Evolutionary conservation across 2,329 filamentous ascomycete species (phyloP).

Genomic region (Leptographium lundbergii): DNA sequence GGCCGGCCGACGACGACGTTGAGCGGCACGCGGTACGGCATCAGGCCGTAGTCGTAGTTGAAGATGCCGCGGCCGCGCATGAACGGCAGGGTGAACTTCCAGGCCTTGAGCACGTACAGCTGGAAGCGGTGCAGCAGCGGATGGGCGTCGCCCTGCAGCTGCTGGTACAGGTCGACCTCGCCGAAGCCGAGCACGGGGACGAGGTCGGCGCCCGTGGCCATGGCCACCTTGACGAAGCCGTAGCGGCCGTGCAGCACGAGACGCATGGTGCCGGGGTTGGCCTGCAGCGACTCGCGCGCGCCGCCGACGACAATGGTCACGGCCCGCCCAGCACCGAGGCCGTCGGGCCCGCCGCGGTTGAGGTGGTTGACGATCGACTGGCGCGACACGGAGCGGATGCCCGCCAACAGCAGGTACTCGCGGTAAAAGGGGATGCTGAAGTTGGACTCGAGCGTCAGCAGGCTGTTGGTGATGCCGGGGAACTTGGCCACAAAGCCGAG

Average conservation of each 20-base stretch:
- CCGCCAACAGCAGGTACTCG: constrained; percentile 85
- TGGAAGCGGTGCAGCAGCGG: constrained; percentile 71
- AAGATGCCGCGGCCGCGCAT: constrained; percentile 87
- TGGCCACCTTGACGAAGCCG: constrained; percentile 87
- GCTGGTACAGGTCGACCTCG: constrained; percentile 93
- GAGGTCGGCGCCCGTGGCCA: constrained; percentile 83
- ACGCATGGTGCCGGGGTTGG: constrained; percentile 62
- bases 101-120: constrained; percentile 67
- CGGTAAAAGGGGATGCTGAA: constrained; percentile 89
- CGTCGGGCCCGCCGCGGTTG: constrained; percentile 62
- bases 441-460: constrained; percentile 90
- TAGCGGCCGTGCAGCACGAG: constrained; percentile 75
- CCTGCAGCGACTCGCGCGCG: constrained; percentile 82
- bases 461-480: constrained; percentile 85
- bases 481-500: constrained; percentile 79
- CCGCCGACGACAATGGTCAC: constrained; percentile 95
- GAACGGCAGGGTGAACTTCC: constrained; percentile 87
- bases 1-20: constrained; percentile 84
- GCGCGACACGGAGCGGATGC: constrained; percentile 76
- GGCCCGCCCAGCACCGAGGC: constrained; percentile 81
- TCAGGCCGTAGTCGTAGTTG: constrained; percentile 93
- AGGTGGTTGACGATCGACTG: constrained; percentile 86
- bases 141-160: constrained; percentile 64
- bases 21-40: constrained; percentile 81
- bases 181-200: constrained; percentile 89